Percentiles rank a stretch among this genome's conserved stretches.
These are phyloP conservation scores for Rhizopus microsporus DNA, from an alignment of 371 early-diverging fungal species.

Conservation along the genomic window DNA sequence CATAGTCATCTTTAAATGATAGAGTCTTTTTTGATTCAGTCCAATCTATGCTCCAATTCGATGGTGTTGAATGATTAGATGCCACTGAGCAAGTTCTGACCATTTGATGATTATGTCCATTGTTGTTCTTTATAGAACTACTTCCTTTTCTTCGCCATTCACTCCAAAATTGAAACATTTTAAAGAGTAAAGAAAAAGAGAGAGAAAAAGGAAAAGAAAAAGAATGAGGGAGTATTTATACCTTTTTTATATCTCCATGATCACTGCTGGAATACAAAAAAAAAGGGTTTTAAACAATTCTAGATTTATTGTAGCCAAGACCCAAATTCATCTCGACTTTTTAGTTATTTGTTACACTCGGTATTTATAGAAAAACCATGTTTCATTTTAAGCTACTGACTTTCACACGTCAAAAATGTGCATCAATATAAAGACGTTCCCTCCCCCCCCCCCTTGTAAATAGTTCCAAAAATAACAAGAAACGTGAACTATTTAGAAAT, in stretches of 20 bases:
- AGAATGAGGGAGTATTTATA: neutral
- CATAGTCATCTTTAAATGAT: conserved; percentile 40
- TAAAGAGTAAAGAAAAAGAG: neutral
- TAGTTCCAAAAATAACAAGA: too few relatives aligned
- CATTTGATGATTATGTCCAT: conserved; percentile 6
- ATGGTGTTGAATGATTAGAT: conserved; percentile 13
- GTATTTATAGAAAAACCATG: neutral
- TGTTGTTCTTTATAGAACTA: neutral
- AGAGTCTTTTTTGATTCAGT: conserved; percentile 23
- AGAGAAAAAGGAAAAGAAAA: conserved; percentile 4
- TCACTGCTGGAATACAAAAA: neutral
- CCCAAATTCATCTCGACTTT: neutral
- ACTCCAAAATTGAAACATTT: conserved; percentile 24
- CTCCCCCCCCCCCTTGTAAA: too few relatives aligned
- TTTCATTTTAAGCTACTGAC: too few relatives aligned
- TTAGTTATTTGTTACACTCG: neutral
- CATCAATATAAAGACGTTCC: too few relatives aligned
- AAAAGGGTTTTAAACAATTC: neutral
- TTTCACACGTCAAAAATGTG: too few relatives aligned
- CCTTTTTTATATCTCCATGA: conserved; percentile 1
- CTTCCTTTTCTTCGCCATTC: conserved; percentile 23
- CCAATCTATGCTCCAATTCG: conserved; percentile 26
- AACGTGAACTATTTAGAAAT: too few relatives aligned
- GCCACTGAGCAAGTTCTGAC: conserved; percentile 10
- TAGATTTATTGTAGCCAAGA: neutral